Evolutionary conservation across 2,329 filamentous ascomycete species (phyloP).

Genomic region (Claviceps pazoutovae): DNA sequence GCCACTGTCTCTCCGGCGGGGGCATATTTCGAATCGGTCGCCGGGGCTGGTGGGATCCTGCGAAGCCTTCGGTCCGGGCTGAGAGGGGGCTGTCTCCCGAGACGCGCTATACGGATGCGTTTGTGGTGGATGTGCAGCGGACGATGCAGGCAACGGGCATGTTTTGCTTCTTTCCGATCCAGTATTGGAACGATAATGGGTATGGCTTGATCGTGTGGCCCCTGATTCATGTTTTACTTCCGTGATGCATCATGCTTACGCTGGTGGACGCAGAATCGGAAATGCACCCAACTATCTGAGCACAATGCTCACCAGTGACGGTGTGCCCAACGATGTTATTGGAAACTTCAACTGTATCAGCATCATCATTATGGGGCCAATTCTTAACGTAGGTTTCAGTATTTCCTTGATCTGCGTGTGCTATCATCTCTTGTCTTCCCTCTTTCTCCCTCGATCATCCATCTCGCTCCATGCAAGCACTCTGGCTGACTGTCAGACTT

Average conservation of each 20-base stretch:
- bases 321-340: slow-evolving; percentile 47
- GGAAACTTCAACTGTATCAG: slow-evolving; percentile 44
- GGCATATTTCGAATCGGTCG: slow-evolving; percentile 38
- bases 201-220: background rate
- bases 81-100: slow-evolving; percentile 33
- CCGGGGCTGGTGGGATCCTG: slow-evolving; percentile 43
- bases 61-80: slow-evolving; percentile 38
- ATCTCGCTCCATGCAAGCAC: too few relatives aligned
- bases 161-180: slow-evolving; percentile 28
- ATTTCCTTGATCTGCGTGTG: too few relatives aligned
- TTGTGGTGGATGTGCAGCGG: slow-evolving; percentile 51
- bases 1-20: slow-evolving; percentile 37
- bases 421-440: background rate
- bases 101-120: slow-evolving; percentile 45
- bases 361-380: slow-evolving; percentile 33
- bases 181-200: slow-evolving; percentile 25
- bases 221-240: background rate
- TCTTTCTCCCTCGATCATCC: background rate
- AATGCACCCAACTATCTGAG: slow-evolving; percentile 21
- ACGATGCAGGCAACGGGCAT: slow-evolving; percentile 27
- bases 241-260: background rate
- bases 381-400: slow-evolving; percentile 10
- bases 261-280: slow-evolving; percentile 16
- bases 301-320: slow-evolving; percentile 30
- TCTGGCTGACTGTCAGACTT: too few relatives aligned